Percentiles rank a stretch among this genome's conserved stretches.
Evolutionary conservation across 805 yeast species (phyloP).

Genomic region (Saccharomycodes ludwigii): DNA sequence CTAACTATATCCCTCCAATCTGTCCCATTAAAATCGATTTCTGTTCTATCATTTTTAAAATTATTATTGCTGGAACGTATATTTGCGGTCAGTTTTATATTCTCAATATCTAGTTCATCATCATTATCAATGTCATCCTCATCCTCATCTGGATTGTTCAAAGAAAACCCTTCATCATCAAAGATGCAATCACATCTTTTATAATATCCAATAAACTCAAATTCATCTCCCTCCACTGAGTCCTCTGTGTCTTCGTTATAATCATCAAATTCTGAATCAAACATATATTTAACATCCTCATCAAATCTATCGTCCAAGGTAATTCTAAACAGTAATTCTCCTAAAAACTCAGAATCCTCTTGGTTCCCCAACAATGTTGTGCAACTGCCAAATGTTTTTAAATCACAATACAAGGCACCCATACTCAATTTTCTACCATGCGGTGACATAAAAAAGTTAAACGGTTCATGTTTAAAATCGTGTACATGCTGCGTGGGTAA

Average conservation of each 20-base stretch:
- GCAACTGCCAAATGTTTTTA: slow-evolving; percentile 26
- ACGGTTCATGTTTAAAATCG: slow-evolving; percentile 48
- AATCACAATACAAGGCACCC: slow-evolving; percentile 48
- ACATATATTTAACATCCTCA: slow-evolving; percentile 52
- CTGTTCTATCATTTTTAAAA: too few relatives aligned
- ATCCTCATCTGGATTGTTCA: slow-evolving; percentile 10
- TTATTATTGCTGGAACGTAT: too few relatives aligned
- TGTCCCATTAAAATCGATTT: slow-evolving; percentile 46
- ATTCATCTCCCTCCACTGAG: slow-evolving; percentile 13
- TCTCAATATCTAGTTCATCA: slow-evolving; percentile 16
- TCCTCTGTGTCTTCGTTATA: slow-evolving; percentile 23
- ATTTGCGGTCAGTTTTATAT: too few relatives aligned
- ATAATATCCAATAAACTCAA: slow-evolving; percentile 13
- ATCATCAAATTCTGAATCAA: slow-evolving; percentile 41
- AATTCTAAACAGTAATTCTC: slow-evolving; percentile 1
- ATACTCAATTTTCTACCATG: slow-evolving; percentile 47
- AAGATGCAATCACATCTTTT: slow-evolving; percentile 28
- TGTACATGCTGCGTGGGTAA: too few relatives aligned
- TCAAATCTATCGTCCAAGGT: slow-evolving; percentile 45
- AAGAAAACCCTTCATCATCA: slow-evolving; percentile 20
- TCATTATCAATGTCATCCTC: slow-evolving; percentile 18
- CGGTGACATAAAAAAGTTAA: slow-evolving; percentile 52
- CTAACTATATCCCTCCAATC: slow-evolving; percentile 69
- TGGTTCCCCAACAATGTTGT: too few relatives aligned
- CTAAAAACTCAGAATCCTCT: background rate